These are phyloP conservation scores for Aspergillus oerlinghausenensis DNA, from an alignment of 2,329 filamentous ascomycete genomes.

Conservation along the genomic window DNA sequence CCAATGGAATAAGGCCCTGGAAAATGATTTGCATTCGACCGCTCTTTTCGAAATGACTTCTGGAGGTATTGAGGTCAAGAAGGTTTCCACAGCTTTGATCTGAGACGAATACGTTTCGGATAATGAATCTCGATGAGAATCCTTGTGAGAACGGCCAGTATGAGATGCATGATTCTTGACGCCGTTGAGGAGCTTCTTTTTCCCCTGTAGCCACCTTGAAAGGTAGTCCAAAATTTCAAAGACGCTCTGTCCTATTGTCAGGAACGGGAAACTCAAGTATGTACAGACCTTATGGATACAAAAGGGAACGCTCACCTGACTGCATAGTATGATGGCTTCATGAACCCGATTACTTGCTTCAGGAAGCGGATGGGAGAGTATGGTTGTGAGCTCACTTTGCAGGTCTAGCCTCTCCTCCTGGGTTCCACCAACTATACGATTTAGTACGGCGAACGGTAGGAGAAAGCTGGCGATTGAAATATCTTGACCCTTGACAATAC, in stretches of 20 bases:
- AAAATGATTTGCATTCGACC: constrained; percentile 89
- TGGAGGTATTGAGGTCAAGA: constrained; percentile 65
- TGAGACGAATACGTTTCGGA: constrained; percentile 34
- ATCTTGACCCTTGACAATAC: constrained; percentile 81
- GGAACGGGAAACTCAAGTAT: not conserved
- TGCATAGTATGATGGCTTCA: constrained; percentile 78
- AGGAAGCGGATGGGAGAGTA: constrained; percentile 63
- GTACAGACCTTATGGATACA: not conserved
- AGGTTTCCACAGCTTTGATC: constrained; percentile 64
- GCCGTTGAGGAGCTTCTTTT: constrained; percentile 50
- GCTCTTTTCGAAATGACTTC: constrained; percentile 75
- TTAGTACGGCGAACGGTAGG: constrained; percentile 79
- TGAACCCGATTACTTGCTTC: constrained; percentile 54
- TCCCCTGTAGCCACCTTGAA: constrained; percentile 82
- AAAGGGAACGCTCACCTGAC: constrained; percentile 59
- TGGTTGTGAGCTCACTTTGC: constrained; percentile 65
- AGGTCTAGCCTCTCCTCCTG: constrained; percentile 62
- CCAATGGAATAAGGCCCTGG: constrained; percentile 87
- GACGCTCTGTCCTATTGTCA: constrained; percentile 57
- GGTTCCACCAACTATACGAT: constrained; percentile 71
- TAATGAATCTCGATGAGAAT: constrained; percentile 23
- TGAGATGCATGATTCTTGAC: constrained; percentile 24
- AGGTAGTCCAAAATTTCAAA: constrained; percentile 90
- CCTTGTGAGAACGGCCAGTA: constrained; percentile 25
- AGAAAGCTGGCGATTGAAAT: constrained; percentile 81